Evolutionary conservation across 129 eudicot genomes (phyloP), one percentile per base, ranked within the genome.

Genomic region (Arctium minus): DNA sequence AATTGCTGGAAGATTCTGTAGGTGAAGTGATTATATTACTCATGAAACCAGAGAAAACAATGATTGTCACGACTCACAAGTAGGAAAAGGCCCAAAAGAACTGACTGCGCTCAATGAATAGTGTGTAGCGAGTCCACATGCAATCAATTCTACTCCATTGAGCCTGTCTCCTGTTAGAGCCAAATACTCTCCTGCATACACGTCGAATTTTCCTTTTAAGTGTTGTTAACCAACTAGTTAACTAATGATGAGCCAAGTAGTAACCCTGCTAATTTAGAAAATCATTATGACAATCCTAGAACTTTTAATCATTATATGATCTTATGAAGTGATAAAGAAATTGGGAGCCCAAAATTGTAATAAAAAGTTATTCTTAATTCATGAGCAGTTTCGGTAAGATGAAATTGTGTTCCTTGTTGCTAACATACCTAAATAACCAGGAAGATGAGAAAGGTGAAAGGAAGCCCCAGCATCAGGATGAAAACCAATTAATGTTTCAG

Each of bases 391-490:
- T 50, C 65, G 10, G 11, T 65, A 79, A 32, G 44, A 18, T n/a
- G 11, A 33, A 69, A 53, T 18, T 35, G 71, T 4, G 46, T 64
- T 60, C 8, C 18, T 0, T 44, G 9, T 33, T 42, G 33, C 42
- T 36, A 72, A 69, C 76, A 27, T 81, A 94, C 97, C 98, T 84
- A 94, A 79, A 85, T 83, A 70, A 72, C 98, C 98, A 71, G 98
- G 95, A 39, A 94, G 92, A 89, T 85, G 97, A 17, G 97, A 90
- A 53, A 94, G 94, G 88, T 88, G 86, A 88, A 92, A 92, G 46
- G 98, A 92, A 75, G 98, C 98, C 10, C 92, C 98, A 71, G 98
- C 98, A 84, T 94, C 98, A 27, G 98, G 97, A 89, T 94, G 98
- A 80, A 86, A 91, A 79, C 98, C 98, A 80, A 94, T 92, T 83